A percentile compares a stretch with the other conserved stretches of the same genome.
phyloP scores from a whole-genome alignment of 2,329 filamentous ascomycete species.

The Aspergillus clavatus region DNA sequence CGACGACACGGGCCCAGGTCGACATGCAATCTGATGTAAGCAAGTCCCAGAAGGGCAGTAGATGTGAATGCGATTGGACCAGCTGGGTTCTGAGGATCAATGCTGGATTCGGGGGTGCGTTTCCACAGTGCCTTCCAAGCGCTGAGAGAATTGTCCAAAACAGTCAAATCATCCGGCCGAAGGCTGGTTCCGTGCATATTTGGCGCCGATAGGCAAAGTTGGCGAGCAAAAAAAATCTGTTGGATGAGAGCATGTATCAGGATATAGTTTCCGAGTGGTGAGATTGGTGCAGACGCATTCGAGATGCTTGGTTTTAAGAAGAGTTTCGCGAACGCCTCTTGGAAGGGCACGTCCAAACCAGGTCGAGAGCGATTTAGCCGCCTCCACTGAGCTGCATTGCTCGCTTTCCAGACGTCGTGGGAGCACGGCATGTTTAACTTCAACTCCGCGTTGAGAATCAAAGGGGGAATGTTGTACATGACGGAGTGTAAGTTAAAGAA shows the following conservation, averaged over 20 bases:
- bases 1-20: conserved; percentile 45
- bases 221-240: conserved; percentile 50
- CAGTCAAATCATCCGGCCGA: conserved; percentile 41
- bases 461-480: conserved; percentile 57
- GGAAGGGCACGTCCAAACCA: conserved; percentile 37
- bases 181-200: conserved; percentile 40
- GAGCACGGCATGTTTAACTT: conserved; percentile 52
- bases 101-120: conserved; percentile 48
- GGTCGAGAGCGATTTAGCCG: conserved; percentile 33
- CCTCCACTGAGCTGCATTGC: conserved; percentile 48
- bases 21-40: conserved; percentile 46
- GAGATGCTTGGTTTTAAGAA: conserved; percentile 38
- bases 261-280: conserved; percentile 51
- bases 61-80: conserved; percentile 52
- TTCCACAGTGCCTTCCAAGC: conserved; percentile 53
- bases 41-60: conserved; percentile 44
- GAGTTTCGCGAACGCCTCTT: conserved; percentile 43
- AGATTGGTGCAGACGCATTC: conserved; percentile 36
- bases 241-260: conserved; percentile 53
- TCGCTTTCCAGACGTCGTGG: conserved; percentile 53
- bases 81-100: conserved; percentile 51
- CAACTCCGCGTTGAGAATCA: conserved; percentile 53
- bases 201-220: conserved; percentile 44
- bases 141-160: conserved; percentile 45
- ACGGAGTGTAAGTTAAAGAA: conserved; percentile 59